Percentiles rank a stretch among this genome's conserved stretches.
Conservation (phyloP, 2,329 filamentous ascomycete genomes). For the Sporothrix pseudoabietina region DNA sequence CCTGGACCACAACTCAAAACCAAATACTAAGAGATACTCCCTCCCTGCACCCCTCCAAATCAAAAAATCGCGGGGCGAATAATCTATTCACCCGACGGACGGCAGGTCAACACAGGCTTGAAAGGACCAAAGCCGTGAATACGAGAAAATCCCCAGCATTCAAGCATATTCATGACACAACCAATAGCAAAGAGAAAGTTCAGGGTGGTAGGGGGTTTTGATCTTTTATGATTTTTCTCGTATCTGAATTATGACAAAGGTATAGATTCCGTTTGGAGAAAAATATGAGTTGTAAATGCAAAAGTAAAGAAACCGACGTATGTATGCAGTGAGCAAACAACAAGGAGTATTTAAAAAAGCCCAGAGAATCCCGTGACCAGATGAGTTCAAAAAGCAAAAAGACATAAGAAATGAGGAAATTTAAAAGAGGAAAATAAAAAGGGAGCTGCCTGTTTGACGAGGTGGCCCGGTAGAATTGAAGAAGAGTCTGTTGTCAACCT, state of each 20-base stretch:
- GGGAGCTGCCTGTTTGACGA: neutral
- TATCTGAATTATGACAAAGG: neutral
- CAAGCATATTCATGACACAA: neutral
- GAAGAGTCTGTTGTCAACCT: conserved; percentile 15
- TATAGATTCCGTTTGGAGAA: neutral
- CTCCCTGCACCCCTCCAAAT: neutral
- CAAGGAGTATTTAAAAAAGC: conserved; percentile 8
- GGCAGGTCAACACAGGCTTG: neutral
- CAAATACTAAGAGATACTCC: no score
- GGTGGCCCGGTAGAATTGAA: conserved; percentile 6
- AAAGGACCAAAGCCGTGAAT: neutral
- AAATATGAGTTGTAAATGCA: conserved; percentile 2
- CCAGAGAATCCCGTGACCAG: conserved; percentile 13
- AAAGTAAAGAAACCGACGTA: neutral
- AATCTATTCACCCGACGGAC: neutral
- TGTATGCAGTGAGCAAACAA: neutral
- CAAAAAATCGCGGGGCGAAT: neutral
- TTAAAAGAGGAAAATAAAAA: neutral
- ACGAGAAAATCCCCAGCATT: neutral
- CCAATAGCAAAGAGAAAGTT: neutral
- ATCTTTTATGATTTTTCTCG: conserved; percentile 5
- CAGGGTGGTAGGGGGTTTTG: neutral
- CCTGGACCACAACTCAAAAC: neutral
- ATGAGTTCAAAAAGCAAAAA: neutral
- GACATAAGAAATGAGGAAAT: neutral